Evolutionary conservation across 768 basidiomycete species (phyloP).

Genomic region (Cubamyces sp.): DNA sequence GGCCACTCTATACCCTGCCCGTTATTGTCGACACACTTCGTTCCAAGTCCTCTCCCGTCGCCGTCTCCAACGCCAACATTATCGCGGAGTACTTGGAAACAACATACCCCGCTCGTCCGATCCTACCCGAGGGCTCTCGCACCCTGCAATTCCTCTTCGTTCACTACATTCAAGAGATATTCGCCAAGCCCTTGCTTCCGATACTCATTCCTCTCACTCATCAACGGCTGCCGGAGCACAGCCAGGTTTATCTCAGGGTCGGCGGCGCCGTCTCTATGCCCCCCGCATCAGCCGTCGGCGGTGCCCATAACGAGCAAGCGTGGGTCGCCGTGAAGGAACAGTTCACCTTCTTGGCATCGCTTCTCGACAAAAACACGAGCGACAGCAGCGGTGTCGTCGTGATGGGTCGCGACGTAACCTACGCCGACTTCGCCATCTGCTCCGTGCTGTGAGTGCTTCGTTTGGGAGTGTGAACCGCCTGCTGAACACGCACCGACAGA

Average conservation of each 20-base stretch:
- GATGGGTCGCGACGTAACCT: slow-evolving; percentile 68
- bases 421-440: slow-evolving; percentile 76
- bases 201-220: slow-evolving; percentile 75
- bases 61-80: slow-evolving; percentile 59
- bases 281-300: slow-evolving; percentile 30
- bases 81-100: slow-evolving; percentile 78
- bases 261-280: slow-evolving; percentile 21
- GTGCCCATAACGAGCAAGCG: slow-evolving; percentile 61
- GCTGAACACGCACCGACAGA: slow-evolving; percentile 9
- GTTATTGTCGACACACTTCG: slow-evolving; percentile 64
- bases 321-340: slow-evolving; percentile 69
- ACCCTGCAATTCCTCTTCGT: slow-evolving; percentile 73
- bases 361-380: slow-evolving; percentile 70
- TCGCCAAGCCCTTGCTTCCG: slow-evolving; percentile 66
- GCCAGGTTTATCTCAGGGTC: slow-evolving; percentile 52
- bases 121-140: slow-evolving; percentile 71
- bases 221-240: slow-evolving; percentile 58
- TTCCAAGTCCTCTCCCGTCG: slow-evolving; percentile 47
- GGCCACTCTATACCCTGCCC: slow-evolving; percentile 69
- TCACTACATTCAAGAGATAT: slow-evolving; percentile 67
- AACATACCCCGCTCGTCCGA: slow-evolving; percentile 67
- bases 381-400: slow-evolving; percentile 68
- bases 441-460: slow-evolving; percentile 49
- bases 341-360: slow-evolving; percentile 63
- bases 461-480: background rate